Percentiles rank a stretch among this genome's conserved stretches.
phyloP scores from a whole-genome alignment of 345 rosid species.

The Cochlearia excelsa region DNA sequence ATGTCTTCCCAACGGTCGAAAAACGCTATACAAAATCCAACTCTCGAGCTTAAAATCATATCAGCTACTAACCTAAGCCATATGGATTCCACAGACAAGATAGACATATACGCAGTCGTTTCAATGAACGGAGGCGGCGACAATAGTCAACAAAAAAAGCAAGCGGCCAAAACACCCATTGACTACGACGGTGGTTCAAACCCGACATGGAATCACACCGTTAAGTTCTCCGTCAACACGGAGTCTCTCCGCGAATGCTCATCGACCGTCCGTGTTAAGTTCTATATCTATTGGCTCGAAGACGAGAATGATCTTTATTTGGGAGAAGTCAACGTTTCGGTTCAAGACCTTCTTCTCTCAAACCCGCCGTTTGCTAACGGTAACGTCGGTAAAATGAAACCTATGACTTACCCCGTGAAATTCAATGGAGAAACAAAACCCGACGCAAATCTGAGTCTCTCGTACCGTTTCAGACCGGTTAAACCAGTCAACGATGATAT shows the following conservation, averaged over 20 bases:
- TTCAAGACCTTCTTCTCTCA: conserved; percentile 52
- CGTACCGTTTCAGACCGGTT: conserved; percentile 46
- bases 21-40: conserved; percentile 36
- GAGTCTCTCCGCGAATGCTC: conserved; percentile 39
- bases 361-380: conserved; percentile 19
- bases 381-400: conserved; percentile 28
- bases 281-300: conserved; percentile 50
- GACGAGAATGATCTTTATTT: conserved; percentile 47
- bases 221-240: conserved; percentile 49
- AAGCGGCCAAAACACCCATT: conserved; percentile 46
- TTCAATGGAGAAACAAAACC: conserved; percentile 43
- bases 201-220: conserved; percentile 67
- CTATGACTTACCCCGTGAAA: conserved; percentile 45
- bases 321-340: conserved; percentile 60
- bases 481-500: not conserved
- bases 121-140: conserved; percentile 53
- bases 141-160: conserved; percentile 22
- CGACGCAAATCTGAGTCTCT: conserved; percentile 48
- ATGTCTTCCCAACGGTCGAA: conserved; percentile 11
- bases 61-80: conserved; percentile 53
- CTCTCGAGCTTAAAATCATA: conserved; percentile 52
- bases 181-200: conserved; percentile 46
- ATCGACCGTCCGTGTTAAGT: conserved; percentile 42
- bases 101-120: conserved; percentile 65
- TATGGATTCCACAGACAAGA: conserved; percentile 48